These are phyloP conservation scores for Didymella glomerata DNA, from an alignment of 2,329 filamentous ascomycete species.

Conservation along the genomic window DNA sequence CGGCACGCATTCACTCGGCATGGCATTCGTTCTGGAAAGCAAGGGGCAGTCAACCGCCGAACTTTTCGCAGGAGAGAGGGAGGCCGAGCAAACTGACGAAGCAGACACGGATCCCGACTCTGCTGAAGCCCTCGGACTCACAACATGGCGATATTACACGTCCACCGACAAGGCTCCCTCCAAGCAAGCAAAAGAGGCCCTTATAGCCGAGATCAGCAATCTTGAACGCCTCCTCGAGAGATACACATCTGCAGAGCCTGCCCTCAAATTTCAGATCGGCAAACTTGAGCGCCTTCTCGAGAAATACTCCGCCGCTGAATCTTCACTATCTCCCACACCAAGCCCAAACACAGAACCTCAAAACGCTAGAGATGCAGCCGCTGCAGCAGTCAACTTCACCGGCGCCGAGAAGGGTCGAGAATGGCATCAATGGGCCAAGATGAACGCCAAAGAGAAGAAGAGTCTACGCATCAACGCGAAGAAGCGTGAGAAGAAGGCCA, in stretches of 20 bases:
- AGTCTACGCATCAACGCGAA: background rate
- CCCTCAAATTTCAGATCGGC: background rate
- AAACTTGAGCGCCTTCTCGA: background rate
- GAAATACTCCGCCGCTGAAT: background rate
- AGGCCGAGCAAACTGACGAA: background rate
- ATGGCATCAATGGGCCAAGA: conserved; percentile 16
- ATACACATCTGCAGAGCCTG: background rate
- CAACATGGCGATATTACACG: conserved; percentile 1
- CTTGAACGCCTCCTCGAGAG: background rate
- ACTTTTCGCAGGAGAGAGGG: conserved; percentile 18
- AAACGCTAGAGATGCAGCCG: background rate
- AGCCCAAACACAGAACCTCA: background rate
- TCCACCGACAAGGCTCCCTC: background rate
- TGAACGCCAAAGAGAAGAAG: conserved; percentile 5
- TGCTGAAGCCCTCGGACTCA: background rate
- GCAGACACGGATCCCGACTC: background rate
- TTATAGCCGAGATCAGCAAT: background rate
- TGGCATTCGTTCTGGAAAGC: conserved; percentile 32
- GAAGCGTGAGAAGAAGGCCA: background rate
- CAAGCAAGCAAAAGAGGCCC: background rate
- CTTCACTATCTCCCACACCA: background rate
- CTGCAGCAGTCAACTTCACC: background rate
- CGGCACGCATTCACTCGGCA: conserved; percentile 34
- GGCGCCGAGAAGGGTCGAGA: conserved; percentile 7
- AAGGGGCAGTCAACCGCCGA: conserved; percentile 18